phyloP scores from a whole-genome alignment of 108 stramenopile genomes.

The Pseudonitzschia multiseries region DNA sequence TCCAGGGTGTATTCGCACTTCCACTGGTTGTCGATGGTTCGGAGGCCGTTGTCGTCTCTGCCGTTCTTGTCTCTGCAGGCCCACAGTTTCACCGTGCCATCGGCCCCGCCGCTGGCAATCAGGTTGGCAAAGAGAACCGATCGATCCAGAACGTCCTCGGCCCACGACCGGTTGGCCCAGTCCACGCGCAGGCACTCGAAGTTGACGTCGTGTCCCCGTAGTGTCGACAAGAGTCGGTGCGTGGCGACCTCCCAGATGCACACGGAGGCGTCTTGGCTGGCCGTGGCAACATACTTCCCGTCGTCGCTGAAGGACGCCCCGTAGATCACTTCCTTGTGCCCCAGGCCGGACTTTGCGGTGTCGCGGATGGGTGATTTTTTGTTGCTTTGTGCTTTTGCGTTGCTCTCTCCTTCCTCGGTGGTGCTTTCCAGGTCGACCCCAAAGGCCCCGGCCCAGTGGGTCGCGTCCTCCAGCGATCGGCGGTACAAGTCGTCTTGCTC shows the following conservation, averaged over 20 bases:
- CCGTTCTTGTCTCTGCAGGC: slow-evolving; percentile 11
- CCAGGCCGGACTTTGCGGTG: slow-evolving; percentile 46
- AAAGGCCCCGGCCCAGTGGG: slow-evolving; percentile 18
- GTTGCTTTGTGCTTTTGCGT: not conserved
- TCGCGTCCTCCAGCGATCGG: not conserved
- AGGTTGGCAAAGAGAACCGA: slow-evolving; percentile 16
- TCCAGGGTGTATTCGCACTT: slow-evolving; percentile 31
- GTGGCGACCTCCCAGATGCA: slow-evolving; percentile 63
- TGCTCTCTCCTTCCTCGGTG: not conserved
- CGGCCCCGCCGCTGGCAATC: slow-evolving; percentile 44
- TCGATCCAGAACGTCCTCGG: slow-evolving; percentile 29
- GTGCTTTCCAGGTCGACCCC: not conserved
- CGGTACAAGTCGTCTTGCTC: not conserved
- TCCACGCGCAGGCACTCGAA: slow-evolving; percentile 82
- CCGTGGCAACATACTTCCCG: slow-evolving; percentile 72
- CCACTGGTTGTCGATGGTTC: slow-evolving; percentile 21
- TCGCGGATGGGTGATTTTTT: slow-evolving; percentile 35
- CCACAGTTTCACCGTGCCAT: slow-evolving; percentile 41
- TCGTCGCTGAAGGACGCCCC: slow-evolving; percentile 66
- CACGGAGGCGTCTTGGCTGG: slow-evolving; percentile 79
- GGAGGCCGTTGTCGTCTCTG: not conserved
- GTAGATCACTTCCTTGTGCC: slow-evolving; percentile 77
- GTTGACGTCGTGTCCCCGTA: slow-evolving; percentile 50
- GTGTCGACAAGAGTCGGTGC: slow-evolving; percentile 49
- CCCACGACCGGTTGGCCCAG: slow-evolving; percentile 55